These are phyloP conservation scores for Xylaria hypoxylon DNA, from an alignment of 2,329 filamentous ascomycete genomes.

Conservation along the genomic window DNA sequence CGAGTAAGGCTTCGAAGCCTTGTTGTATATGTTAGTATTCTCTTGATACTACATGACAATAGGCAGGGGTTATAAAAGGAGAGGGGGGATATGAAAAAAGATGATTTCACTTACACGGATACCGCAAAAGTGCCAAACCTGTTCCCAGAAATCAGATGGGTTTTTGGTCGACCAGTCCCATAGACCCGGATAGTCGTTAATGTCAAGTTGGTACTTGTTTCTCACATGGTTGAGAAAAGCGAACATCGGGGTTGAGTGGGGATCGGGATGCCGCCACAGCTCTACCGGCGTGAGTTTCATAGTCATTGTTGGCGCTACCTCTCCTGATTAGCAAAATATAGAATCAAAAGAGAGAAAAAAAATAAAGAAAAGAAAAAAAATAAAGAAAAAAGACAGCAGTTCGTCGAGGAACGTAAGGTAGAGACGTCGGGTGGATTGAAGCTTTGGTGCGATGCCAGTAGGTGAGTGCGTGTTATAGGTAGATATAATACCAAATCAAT, in stretches of 20 bases:
- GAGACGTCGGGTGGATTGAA: background rate
- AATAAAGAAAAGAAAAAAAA: too few species aligned
- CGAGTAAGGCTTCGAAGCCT: slow-evolving; percentile 72
- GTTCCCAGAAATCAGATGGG: slow-evolving; percentile 82
- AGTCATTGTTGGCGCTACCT: slow-evolving; percentile 41
- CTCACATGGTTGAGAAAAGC: slow-evolving; percentile 78
- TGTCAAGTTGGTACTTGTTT: slow-evolving; percentile 70
- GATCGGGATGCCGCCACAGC: slow-evolving; percentile 78
- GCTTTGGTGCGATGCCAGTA: background rate
- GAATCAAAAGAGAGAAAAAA: too few species aligned
- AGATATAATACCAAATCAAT: too few species aligned
- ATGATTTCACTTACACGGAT: too few species aligned
- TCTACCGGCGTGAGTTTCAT: slow-evolving; percentile 53
- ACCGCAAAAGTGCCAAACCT: slow-evolving; percentile 85
- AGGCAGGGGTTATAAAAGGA: too few species aligned
- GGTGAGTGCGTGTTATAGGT: background rate
- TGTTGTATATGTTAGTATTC: too few species aligned
- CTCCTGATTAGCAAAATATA: too few species aligned
- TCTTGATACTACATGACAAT: too few species aligned
- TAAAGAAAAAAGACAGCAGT: too few species aligned
- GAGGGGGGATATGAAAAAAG: too few species aligned
- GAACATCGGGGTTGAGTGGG: slow-evolving; percentile 76
- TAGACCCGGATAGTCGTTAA: slow-evolving; percentile 78
- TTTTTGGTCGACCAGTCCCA: slow-evolving; percentile 87
- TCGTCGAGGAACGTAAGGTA: too few species aligned